Conservation (phyloP, 2,329 filamentous ascomycete species). For the Trichoderma oligosporum region DNA sequence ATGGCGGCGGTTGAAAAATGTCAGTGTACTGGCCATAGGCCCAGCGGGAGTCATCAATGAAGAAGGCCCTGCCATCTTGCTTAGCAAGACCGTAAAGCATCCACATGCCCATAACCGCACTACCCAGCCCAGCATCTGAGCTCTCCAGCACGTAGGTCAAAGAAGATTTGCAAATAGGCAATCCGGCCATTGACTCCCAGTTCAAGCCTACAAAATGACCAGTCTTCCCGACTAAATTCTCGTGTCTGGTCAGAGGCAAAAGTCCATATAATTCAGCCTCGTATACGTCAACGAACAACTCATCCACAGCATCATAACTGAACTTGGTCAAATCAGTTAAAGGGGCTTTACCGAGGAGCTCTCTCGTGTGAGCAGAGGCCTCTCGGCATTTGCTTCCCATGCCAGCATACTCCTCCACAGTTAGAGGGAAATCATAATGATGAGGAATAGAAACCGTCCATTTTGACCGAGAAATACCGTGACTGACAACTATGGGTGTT, state of each 20-base stretch:
- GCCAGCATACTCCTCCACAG: slow-evolving; percentile 61
- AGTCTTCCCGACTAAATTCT: slow-evolving; percentile 38
- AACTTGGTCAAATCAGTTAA: slow-evolving; percentile 44
- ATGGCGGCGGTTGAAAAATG: slow-evolving; percentile 66
- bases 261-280: slow-evolving; percentile 66
- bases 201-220: slow-evolving; percentile 49
- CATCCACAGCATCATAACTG: slow-evolving; percentile 59
- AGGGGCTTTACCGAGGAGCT: slow-evolving; percentile 38
- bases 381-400: slow-evolving; percentile 66
- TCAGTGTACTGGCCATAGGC: slow-evolving; percentile 71
- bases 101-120: slow-evolving; percentile 75
- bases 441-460: slow-evolving; percentile 82
- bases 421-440: slow-evolving; percentile 62
- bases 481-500: slow-evolving; percentile 66
- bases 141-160: slow-evolving; percentile 75
- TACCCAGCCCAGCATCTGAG: slow-evolving; percentile 71
- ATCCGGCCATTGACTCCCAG: slow-evolving; percentile 41
- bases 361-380: slow-evolving; percentile 55
- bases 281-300: slow-evolving; percentile 68
- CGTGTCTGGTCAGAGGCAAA: slow-evolving; percentile 44
- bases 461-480: slow-evolving; percentile 59
- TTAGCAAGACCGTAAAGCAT: slow-evolving; percentile 76
- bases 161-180: slow-evolving; percentile 62
- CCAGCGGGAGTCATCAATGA: slow-evolving; percentile 81
- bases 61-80: slow-evolving; percentile 71